Conservation (phyloP, 148 eudicot genomes). For the Chenopodium formosanum region DNA sequence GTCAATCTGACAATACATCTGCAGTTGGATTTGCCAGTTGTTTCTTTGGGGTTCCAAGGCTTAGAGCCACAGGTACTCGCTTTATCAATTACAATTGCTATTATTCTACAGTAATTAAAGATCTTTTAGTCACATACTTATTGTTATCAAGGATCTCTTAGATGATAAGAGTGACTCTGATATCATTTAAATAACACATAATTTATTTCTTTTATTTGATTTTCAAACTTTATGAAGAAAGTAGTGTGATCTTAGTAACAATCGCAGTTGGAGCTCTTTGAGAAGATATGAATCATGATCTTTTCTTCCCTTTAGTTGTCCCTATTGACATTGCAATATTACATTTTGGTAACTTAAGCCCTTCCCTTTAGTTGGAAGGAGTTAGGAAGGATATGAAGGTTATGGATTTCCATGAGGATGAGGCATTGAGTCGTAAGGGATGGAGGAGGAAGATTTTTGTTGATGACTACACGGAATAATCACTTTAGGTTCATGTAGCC, state of each 20-base stretch:
- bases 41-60: conserved; percentile 80
- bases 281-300: too few relatives aligned
- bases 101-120: not conserved
- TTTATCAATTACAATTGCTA: not conserved
- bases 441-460: too few relatives aligned
- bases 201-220: not conserved
- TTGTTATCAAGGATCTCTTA: not conserved
- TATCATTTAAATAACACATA: not conserved
- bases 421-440: too few relatives aligned
- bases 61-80: conserved; percentile 38
- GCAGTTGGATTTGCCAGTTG: conserved; percentile 72
- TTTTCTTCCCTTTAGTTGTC: not conserved
- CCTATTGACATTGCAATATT: not conserved
- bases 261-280: too few relatives aligned
- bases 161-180: not conserved
- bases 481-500: too few relatives aligned
- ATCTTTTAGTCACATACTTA: not conserved
- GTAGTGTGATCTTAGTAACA: not conserved
- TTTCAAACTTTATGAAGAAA: not conserved
- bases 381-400: too few relatives aligned
- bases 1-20: conserved; percentile 65
- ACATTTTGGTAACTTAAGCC: too few relatives aligned
- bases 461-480: too few relatives aligned
- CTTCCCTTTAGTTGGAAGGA: too few relatives aligned
- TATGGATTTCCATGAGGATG: too few relatives aligned